phyloP scores from a whole-genome alignment of 139 green algal species.

The Chlamydomonas eustigma region DNA sequence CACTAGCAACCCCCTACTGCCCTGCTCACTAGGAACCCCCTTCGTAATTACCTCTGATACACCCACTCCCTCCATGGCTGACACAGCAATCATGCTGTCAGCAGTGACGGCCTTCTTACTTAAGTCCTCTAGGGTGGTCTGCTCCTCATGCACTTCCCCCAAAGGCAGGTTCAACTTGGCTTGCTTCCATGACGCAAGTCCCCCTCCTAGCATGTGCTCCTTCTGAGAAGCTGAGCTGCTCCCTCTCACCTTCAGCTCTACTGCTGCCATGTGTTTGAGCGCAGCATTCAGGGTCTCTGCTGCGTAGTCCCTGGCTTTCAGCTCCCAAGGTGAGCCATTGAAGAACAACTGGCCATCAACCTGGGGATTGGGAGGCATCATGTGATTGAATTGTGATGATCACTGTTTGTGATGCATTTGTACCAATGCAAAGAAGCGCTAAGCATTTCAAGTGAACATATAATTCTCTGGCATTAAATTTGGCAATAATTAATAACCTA shows the following conservation, averaged over 20 bases:
- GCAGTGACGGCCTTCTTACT: background rate
- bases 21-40: background rate
- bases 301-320: conserved; percentile 48
- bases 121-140: background rate
- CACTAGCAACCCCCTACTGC: background rate
- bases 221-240: background rate
- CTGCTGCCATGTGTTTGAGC: background rate
- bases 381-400: too few species aligned
- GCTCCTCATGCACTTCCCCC: too few species aligned
- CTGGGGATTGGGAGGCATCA: too few species aligned
- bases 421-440: too few species aligned
- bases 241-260: background rate
- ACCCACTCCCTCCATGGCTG: conserved; percentile 53
- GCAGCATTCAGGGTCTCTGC: conserved; percentile 39
- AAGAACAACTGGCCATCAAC: conserved; percentile 33
- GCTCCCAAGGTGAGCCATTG: conserved; percentile 34
- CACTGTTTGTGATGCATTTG: too few species aligned
- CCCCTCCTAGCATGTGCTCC: background rate
- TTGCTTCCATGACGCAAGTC: too few species aligned
- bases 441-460: too few species aligned
- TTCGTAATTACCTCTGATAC: conserved; percentile 17
- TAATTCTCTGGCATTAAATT: too few species aligned
- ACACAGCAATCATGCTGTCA: conserved; percentile 41
- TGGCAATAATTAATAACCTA: too few species aligned
- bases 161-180: too few species aligned